These are phyloP conservation scores for Syzygium aromaticum DNA, from an alignment of 345 rosid species.

Conservation along the genomic window DNA sequence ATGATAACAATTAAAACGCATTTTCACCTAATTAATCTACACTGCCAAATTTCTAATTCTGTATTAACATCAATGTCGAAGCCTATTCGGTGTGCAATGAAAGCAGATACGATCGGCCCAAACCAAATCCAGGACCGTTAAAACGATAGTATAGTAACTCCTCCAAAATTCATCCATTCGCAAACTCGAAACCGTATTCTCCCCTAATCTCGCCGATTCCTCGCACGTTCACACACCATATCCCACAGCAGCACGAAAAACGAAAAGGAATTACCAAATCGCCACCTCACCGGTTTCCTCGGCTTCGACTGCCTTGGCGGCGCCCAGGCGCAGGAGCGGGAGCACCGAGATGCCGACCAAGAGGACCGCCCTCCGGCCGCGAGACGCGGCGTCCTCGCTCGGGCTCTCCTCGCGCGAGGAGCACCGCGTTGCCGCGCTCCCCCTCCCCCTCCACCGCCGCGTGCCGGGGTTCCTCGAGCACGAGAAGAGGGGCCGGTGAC, in stretches of 20 bases:
- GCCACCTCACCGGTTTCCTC: constrained; percentile 15
- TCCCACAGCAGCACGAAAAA: not conserved
- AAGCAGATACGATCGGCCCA: not conserved
- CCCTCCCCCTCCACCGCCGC: constrained; percentile 18
- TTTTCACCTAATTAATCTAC: not conserved
- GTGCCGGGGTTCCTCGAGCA: constrained; percentile 19
- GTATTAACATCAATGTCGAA: not conserved
- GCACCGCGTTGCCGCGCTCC: constrained; percentile 9
- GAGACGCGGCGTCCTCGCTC: constrained; percentile 10
- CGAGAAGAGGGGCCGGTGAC: constrained; percentile 20
- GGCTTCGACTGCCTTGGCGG: constrained; percentile 34
- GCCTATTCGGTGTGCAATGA: not conserved
- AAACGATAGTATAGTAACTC: not conserved
- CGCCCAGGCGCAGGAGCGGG: constrained; percentile 48
- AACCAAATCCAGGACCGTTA: not conserved
- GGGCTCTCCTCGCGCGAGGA: constrained; percentile 23
- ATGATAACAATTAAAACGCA: not conserved
- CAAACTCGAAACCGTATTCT: not conserved
- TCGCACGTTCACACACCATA: not conserved
- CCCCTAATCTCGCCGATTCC: not conserved
- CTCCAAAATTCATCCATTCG: not conserved
- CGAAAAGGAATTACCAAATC: not conserved
- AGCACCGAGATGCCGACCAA: constrained; percentile 63
- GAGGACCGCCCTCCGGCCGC: constrained; percentile 42
- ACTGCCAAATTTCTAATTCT: not conserved